Percentiles rank a stretch among this genome's conserved stretches.
phyloP scores from a whole-genome alignment of 2,329 filamentous ascomycete genomes.

The Aureobasidium sp. region DNA sequence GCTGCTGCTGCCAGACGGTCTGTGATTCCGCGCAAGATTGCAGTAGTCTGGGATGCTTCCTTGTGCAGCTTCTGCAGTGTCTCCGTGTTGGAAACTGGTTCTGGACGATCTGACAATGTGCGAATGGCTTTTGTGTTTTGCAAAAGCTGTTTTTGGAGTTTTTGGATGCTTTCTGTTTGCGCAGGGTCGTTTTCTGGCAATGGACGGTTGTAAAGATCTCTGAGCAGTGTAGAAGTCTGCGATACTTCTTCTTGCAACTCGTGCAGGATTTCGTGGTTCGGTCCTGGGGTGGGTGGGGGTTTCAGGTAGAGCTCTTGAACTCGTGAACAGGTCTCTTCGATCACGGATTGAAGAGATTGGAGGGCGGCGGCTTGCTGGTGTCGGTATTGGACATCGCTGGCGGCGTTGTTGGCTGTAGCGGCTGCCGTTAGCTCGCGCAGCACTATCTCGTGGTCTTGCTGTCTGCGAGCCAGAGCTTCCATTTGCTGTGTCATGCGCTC shows the following conservation, averaged over 20 bases:
- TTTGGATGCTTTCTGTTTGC: neutral
- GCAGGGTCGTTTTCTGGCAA: neutral
- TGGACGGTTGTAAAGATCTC: neutral
- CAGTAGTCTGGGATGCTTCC: neutral
- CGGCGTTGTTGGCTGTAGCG: neutral
- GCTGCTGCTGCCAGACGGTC: neutral
- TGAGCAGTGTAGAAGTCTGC: neutral
- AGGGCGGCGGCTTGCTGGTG: conserved; percentile 9
- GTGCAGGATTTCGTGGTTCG: conserved; percentile 5
- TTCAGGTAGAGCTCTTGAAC: neutral
- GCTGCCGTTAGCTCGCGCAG: neutral
- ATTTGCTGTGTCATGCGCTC: conserved; percentile 11
- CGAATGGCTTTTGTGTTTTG: conserved; percentile 5
- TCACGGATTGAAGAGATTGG: neutral
- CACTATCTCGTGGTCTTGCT: conserved; percentile 3
- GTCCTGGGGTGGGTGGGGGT: conserved; percentile 3
- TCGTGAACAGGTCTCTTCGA: conserved; percentile 1
- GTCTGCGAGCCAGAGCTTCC: neutral
- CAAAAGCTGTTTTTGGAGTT: neutral
- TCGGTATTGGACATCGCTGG: conserved; percentile 3
- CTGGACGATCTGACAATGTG: neutral
- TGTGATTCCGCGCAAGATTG: neutral
- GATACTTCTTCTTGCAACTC: neutral
- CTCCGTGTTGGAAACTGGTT: neutral
- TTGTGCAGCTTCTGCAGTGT: conserved; percentile 1